Base-by-base conservation (phyloP, 306 rosid species). In the Trifolium pratense region DNA sequence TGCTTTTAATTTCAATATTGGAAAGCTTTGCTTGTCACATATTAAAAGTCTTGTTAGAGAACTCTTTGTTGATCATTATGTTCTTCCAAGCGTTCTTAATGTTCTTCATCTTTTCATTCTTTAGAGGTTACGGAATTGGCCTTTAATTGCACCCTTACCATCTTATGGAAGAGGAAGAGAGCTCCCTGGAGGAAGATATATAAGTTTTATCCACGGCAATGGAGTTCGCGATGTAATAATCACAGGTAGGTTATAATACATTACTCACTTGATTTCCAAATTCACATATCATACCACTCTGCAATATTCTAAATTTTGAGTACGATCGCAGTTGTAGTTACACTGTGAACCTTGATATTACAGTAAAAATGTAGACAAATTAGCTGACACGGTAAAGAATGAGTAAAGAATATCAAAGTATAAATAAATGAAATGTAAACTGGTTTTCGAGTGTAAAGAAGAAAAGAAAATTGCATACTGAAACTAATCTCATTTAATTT, bases 161-260 rank as follows among this genome's bases (percentile, higher is more conserved):
- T 94, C 99, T 73, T 91, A 94, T 87, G 99, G 97, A 71, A 88
- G 99, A 76, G 99, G 99, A 78, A 94, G 99, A 81, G 99, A 94
- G 84, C 93, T 78, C 73, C 96, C 91, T 56, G 99, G 97, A 73
- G 97, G 86, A 68, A 88, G 99, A 78, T 89, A 89, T 74, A 64
- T 84, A 29, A 91, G 99, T 80, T 85, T 94, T 75, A 88, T 94
- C 75, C 99, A 90, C 62, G 97, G 87, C 42, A 87, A 87, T 64
- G 96, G 92, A 66, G 51, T 91, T 40, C 83, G 16, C 36, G 96
- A 94, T 66, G 95, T 94, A 55, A 72, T 87, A 62, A 91, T 94
- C 80, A 94, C 99, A 21, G 99, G 99, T 94, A 21, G 18, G 18
- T 90, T 84, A 67, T 56, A 57, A 18, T 15, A 57, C 51, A 66